Evolutionary conservation across 2,329 filamentous ascomycete genomes (phyloP).

Genomic region (Pseudogymnoascus sp.): DNA sequence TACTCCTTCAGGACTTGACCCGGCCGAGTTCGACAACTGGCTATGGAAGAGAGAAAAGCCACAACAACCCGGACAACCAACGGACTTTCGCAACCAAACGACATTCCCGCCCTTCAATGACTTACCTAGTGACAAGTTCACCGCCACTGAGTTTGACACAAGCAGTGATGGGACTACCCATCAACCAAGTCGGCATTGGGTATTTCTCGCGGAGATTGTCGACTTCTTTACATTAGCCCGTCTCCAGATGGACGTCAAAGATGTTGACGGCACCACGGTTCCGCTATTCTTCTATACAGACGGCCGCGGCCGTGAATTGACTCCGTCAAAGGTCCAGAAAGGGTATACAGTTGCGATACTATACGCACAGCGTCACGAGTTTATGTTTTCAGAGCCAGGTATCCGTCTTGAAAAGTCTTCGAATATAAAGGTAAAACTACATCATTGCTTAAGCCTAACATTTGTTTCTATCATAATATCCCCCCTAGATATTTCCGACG

Average conservation of each 20-base stretch:
- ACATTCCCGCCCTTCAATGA: slow-evolving; percentile 19
- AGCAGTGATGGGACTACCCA: slow-evolving; percentile 10
- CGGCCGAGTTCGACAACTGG: slow-evolving; percentile 18
- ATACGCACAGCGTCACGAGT: slow-evolving; percentile 15
- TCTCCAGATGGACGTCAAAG: slow-evolving; percentile 21
- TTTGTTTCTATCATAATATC: slow-evolving; percentile 9
- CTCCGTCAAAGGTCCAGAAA: slow-evolving; percentile 12
- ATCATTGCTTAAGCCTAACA: not conserved
- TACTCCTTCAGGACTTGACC: slow-evolving; percentile 10
- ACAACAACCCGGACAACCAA: slow-evolving; percentile 10
- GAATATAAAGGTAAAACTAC: slow-evolving; percentile 16
- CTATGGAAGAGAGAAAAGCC: slow-evolving; percentile 18
- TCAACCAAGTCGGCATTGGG: slow-evolving; percentile 16
- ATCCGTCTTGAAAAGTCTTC: slow-evolving; percentile 16
- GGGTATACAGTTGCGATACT: slow-evolving; percentile 18
- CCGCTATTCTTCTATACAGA: slow-evolving; percentile 25
- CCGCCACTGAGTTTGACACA: not conserved
- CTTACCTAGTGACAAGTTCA: slow-evolving; percentile 8
- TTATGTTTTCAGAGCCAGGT: slow-evolving; percentile 10
- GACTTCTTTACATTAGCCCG: slow-evolving; percentile 14
- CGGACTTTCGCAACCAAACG: slow-evolving; percentile 13
- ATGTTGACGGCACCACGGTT: slow-evolving; percentile 21
- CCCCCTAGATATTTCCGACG: slow-evolving; percentile 16
- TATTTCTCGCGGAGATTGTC: slow-evolving; percentile 19
- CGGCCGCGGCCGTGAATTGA: slow-evolving; percentile 21